Conservation (phyloP, 305 asterid species). For the Andrographis paniculata region DNA sequence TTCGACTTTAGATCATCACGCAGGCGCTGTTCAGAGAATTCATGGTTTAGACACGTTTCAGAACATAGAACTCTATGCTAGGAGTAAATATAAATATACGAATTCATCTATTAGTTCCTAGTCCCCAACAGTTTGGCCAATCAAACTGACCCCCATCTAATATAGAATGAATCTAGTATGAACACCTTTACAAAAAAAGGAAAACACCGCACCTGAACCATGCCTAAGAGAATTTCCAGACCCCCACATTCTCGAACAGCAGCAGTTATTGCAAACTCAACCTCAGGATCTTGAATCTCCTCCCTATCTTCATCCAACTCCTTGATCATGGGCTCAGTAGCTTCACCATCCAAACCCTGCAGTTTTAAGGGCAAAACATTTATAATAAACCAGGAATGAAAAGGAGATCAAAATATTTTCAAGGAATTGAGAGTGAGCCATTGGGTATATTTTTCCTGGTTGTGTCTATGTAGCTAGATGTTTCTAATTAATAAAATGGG, state of each 20-base stretch:
- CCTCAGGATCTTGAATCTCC: slow-evolving; percentile 99
- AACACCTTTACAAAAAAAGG: background rate
- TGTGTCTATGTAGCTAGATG: too few relatives aligned
- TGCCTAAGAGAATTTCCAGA: slow-evolving; percentile 76
- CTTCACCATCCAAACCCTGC: slow-evolving; percentile 99
- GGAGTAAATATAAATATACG: background rate
- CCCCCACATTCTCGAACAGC: slow-evolving; percentile 98
- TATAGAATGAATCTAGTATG: background rate
- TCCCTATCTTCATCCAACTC: slow-evolving; percentile 98
- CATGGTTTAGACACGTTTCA: slow-evolving; percentile 17
- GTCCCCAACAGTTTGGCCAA: background rate
- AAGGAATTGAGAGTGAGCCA: slow-evolving; percentile 3
- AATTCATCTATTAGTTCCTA: background rate
- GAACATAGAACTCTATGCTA: slow-evolving; percentile 15
- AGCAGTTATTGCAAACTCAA: slow-evolving; percentile 94
- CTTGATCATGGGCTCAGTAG: slow-evolving; percentile 99
- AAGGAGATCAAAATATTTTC: slow-evolving; percentile 1
- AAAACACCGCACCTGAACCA: slow-evolving; percentile 70
- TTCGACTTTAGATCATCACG: slow-evolving; percentile 90
- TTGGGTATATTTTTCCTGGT: too few relatives aligned
- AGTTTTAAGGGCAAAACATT: slow-evolving; percentile 20
- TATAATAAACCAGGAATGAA: slow-evolving; percentile 8
- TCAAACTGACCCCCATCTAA: background rate
- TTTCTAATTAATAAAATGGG: slow-evolving; percentile 3
- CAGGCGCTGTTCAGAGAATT: slow-evolving; percentile 53